These are phyloP conservation scores for Cryptosporidium muris DNA, from an alignment of 169 alveolate species.

Conservation along the genomic window DNA sequence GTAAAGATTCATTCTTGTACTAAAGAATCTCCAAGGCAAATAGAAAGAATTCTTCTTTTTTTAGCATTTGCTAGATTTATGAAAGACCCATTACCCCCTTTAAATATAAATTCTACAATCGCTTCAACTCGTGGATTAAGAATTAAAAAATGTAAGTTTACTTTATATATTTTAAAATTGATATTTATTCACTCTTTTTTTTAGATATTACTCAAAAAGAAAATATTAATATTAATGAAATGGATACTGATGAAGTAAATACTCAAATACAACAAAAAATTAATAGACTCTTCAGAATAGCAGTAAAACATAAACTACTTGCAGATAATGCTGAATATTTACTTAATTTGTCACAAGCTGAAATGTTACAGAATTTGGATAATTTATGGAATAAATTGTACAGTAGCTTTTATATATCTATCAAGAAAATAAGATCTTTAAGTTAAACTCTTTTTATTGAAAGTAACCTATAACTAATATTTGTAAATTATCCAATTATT, in stretches of 20 bases:
- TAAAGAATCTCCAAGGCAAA: slow-evolving; percentile 64
- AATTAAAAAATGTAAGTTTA: slow-evolving; percentile 25
- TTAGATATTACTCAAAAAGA: not conserved
- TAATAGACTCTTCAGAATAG: slow-evolving; percentile 37
- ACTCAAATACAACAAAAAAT: not conserved
- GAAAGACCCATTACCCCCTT: slow-evolving; percentile 31
- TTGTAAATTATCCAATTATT: not conserved
- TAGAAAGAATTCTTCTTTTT: slow-evolving; percentile 36
- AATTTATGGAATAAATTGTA: slow-evolving; percentile 41
- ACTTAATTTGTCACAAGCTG: slow-evolving; percentile 27
- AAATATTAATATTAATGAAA: not conserved
- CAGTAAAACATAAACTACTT: slow-evolving; percentile 33
- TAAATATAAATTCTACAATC: not conserved
- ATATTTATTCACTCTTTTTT: not conserved
- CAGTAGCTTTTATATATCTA: slow-evolving; percentile 28
- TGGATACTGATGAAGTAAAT: not conserved
- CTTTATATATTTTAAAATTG: not conserved
- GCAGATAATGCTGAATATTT: slow-evolving; percentile 48
- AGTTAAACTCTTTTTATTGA: not conserved
- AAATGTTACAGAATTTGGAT: slow-evolving; percentile 48
- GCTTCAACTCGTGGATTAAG: slow-evolving; percentile 18
- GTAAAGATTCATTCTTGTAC: slow-evolving; percentile 48
- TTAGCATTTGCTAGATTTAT: slow-evolving; percentile 37
- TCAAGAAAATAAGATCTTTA: slow-evolving; percentile 27
- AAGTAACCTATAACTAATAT: not conserved